Base-by-base conservation (phyloP, 305 asterid genomes). In the Vinca major region DNA sequence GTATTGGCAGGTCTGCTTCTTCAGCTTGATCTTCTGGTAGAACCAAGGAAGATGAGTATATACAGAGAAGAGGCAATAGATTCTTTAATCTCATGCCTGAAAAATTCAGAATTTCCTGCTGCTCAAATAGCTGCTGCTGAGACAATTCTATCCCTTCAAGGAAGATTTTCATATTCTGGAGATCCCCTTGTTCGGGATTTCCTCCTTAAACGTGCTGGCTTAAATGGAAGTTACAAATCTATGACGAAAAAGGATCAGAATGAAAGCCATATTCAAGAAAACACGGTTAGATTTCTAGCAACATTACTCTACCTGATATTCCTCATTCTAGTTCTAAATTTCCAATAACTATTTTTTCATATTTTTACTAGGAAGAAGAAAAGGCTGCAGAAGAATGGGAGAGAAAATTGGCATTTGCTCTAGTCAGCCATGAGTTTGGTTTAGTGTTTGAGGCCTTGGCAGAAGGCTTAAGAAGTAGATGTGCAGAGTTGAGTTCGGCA, bases 31-130 rank as follows among this genome's bases (percentile, higher is more conserved):
- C 88, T 91, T 71, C 80, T 89, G 78, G 97, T 90, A 62, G 97
- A 89, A 77, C 97, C 97, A 12, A 87, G 91, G 80, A 89, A 89
- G 81, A 91, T 89, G 95, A 91, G 97, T 70, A 89, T 91, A 71
- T 91, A 87, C 74, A 62, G 96, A 44, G 97, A 91, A 83, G 97
- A 91, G 80, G 93, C 96, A 16, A 82, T 87, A 14, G 96, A 87
- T 80, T 70, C 78, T 13, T 86, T 91, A 9, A 83, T 91, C 49
- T 79, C 90, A 41, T 84, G 90, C 80, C 96, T 91, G 44, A 83
- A 82, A 77, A 89, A 87, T 75, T 64, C 91, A 2, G 90, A 85
- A 67, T 79, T 62, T 36, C 91, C 88, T n/a, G 63, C 74, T 54
- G 79, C 86, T 76, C 96, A 91, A 67, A 75, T 86, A 41, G 77